Evolutionary conservation across 2,329 filamentous ascomycete genomes (phyloP).

Genomic region (Sporothrix curviconia): DNA sequence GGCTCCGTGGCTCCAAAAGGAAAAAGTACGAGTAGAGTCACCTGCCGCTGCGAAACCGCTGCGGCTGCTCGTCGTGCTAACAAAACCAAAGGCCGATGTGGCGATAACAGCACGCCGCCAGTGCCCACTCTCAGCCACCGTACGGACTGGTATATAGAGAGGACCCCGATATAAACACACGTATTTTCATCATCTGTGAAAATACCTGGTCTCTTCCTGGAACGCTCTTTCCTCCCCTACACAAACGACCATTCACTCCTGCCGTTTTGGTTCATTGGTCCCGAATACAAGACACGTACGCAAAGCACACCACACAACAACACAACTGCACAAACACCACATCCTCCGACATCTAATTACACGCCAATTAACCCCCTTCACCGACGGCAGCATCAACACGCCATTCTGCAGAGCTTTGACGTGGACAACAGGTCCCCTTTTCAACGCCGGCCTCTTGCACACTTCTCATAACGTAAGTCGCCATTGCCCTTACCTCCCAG

Average conservation of each 20-base stretch:
- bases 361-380: neutral
- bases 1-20: neutral
- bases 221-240: neutral
- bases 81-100: conserved; percentile 7
- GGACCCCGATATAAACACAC: conserved; percentile 2
- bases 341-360: neutral
- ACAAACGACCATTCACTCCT: neutral
- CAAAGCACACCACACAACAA: neutral
- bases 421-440: neutral
- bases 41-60: conserved; percentile 8
- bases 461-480: conserved; percentile 16
- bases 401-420: conserved; percentile 17
- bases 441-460: neutral
- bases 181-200: neutral
- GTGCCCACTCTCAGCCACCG: neutral
- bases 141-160: conserved; percentile 2
- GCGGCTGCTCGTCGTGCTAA: neutral
- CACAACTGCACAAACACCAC: neutral
- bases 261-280: neutral
- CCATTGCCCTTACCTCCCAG: neutral
- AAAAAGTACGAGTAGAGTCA: conserved; percentile 2
- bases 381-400: conserved; percentile 11
- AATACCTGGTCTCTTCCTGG: neutral
- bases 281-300: neutral
- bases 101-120: conserved; percentile 10